Evolutionary conservation across 1,284 basidiomycete genomes (phyloP), one percentile per base, ranked within the genome.

Genomic region (Tylopilus sp.): DNA sequence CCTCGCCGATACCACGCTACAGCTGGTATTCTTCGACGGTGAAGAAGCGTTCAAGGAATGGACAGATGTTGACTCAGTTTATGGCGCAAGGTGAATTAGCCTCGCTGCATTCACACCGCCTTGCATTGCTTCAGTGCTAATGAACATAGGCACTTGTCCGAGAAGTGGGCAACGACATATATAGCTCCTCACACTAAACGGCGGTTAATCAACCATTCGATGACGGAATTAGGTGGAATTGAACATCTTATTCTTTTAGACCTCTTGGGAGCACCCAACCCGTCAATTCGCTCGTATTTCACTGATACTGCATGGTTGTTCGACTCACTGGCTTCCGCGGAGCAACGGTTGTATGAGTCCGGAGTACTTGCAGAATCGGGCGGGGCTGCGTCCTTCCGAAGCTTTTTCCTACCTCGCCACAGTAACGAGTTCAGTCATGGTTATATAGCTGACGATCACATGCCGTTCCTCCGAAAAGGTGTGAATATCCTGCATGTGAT

Each of bases 11-110:
- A 91, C 87, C 8, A 95, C 95, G 1, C 69, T 99, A 14, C 94
- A 98, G 66, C 74, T 99, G n/a, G 75, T 99, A 18, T 96, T 99
- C 64, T 94, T 99, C 56, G 97, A 99, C 62, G 96, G 96, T 4
- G 96, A 99, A 68, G 96, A 99, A 69, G 96, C 96, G 0, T 98
- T 94, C 69, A 76, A 83, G 31, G 74, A 81, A 34, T 99, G 96
- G 96, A 92, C 93, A 1, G 77, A 77, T 31, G 82, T 78, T 0
- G 96, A 99, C 69, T 94, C 91, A 1, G 85, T 94, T 42, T 99
- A 99, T 65, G 96, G 96, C 20, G 86, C 94, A 36, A 82, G 88
- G 90, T 91, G 60, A 50, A 34, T 28, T 24, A 17, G 21, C 35
- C 37, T 39, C 17, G 9, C 38, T 3, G 18, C 20, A 31, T 20